Evolutionary conservation across 192 early-diverging fungal species (phyloP), one percentile per base, ranked within the genome.

Genomic region (Fimicolochytrium jonesii): DNA sequence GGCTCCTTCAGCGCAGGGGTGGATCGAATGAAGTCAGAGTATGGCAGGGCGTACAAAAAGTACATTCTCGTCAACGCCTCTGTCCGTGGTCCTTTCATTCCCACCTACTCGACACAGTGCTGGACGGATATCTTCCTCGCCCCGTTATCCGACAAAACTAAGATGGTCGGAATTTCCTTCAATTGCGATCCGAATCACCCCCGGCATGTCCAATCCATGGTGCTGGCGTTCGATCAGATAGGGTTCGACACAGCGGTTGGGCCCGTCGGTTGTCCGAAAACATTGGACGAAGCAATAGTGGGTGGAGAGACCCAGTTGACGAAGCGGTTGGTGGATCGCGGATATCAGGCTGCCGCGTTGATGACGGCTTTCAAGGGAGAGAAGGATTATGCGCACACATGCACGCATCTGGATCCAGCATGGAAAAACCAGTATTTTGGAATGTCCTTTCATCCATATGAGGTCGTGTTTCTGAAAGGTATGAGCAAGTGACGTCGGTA

Each of bases 11-110:
- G 28, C 11, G 20, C 17, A 3, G 56, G 56, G 13, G 56, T 58
- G 4, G 23, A 58, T 22, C 39, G 30, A 36, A 58, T 58, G 56
- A 2, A 58, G 26, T 10, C 18, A 41, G 30, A 25, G 6, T 31
- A 58, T 42, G 30, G 30, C 37, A 41, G 29, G 18, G n/a, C 35
- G 23, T 58, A 58, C 42, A 41, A 20, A 18, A 20, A 31, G 13
- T 58, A 58, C 56, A 41, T 58, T 23, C 18, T 58, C 5, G 11
- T 58, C 41, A 58, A 58, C 39, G 56, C 56, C 13, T 58, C 56
- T 10, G 41, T 58, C 30, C 56, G 56, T 10, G 56, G 56, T 3
- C 56, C 56, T 2, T 58, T 58, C 56, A 36, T 39, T 4, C 56
- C 56, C 9, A 22, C 56, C 3, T 31, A 58, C 56, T 11, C 13